Base-by-base conservation (phyloP, 2,329 filamentous ascomycete species). In the Apiospora hydei region DNA sequence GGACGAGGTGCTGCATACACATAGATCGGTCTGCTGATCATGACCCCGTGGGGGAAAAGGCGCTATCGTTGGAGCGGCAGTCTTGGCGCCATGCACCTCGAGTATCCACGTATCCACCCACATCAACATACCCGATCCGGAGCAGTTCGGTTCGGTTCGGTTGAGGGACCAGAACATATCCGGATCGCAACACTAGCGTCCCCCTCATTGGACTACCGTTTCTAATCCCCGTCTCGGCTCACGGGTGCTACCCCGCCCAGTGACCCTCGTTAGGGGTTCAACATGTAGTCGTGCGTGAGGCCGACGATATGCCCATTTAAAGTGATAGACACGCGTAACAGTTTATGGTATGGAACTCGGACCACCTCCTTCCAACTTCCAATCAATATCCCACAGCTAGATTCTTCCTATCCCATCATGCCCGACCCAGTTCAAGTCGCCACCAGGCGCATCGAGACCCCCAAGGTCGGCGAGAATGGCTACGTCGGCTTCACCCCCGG, bases 401-500 rank as follows among this genome's bases (percentile, higher is more conserved):
- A 14, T 2, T 6, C 34, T 5, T n/a, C 21, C 44, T 47, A 47
- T 21, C 26, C 67, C 24, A 64, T 24, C 53, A 75, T 75, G 72
- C 75, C 75, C 8, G 69, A 72, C 38, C 72, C 73, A 13, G 67
- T 74, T n/a, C 75, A 76, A 67, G 73, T 75, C 30, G 74, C 75
- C 67, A 71, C 71, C 64, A 75, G 71, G 71, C 67, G 72, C 16
- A 69, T 77, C 7, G 71, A 70, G 21, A 49, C 80, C 72, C 82
- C 83, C 21, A 78, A 81, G 43, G 71, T 80, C 2, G 83, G 82
- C 34, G 78, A 81, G 44, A 85, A 84, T 74, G 81, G 81, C 73
- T 85, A 85, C 68, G 72, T 79, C 3, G 83, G 82, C 24, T 75
- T 76, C 73, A 67, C 80, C 61, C 80, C 82, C 0, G 80, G 82